Evolutionary conservation across 768 basidiomycete species (phyloP), one percentile per base, ranked within the genome.

Genomic region (Podaxis rugospora): DNA sequence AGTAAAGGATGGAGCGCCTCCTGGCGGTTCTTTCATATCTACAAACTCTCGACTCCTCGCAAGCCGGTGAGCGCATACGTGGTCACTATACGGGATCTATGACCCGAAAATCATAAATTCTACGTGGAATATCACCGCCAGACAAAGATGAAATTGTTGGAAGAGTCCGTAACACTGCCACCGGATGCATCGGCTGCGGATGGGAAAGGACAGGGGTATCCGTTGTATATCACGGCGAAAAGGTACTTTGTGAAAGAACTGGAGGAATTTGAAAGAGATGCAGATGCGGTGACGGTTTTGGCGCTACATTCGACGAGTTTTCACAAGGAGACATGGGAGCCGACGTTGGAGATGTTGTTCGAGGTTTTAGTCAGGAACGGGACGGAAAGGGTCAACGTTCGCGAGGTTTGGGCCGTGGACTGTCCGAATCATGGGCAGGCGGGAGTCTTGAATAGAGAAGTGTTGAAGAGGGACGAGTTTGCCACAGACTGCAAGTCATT

Each of bases 291-390:
- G 61, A 88, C 87, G 0, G 74, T 88, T 36, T 72, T 89, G 35
- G 66, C 87, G n/a, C 72, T 88, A 1, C 88, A 89, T 68, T 83
- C 86, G 3, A 89, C 88, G 1, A 86, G 87, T 68, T 89, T 87
- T 66, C 87, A 88, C 73, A 89, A 89, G 69, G 88, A 90, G 72
- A 85, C 82, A 2, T 89, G 85, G 86, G 85, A 87, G 63, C 85
- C 88, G 1, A 78, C 81, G 3, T 64, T 89, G 13, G 75, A 76
- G 23, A 74, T 72, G 13, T 64, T 90, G 23, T 83, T 87, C 53
- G 49, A 70, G 0, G 68, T 75, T 25, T 68, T 72, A 16, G 46
- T 60, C 39, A 54, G 55, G 32, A 51, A 61, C 25, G 37, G 50
- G 6, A 10, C 52, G 59, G 46, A 64, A 59, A 42, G 68, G 66